phyloP scores from a whole-genome alignment of 306 rosid species.

The Carpinus viminea region DNA sequence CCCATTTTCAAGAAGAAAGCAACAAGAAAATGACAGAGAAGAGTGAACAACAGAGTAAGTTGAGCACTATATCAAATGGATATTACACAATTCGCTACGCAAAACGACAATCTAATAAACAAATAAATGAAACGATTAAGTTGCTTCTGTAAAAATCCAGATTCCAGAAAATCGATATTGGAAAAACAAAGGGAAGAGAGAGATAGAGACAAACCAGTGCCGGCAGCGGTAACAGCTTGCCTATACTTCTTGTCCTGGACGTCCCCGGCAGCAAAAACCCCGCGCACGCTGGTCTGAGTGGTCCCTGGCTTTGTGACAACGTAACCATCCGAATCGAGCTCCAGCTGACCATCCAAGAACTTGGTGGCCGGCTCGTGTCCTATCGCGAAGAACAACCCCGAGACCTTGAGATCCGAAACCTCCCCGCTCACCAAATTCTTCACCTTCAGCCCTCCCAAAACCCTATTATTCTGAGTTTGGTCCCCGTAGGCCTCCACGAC shows the following conservation, averaged over 20 bases:
- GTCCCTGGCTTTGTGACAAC: constrained; percentile 64
- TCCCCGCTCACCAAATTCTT: constrained; percentile 53
- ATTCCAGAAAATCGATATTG: too few species aligned
- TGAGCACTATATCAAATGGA: too few species aligned
- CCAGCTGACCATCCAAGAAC: constrained; percentile 72
- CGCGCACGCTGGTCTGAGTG: constrained; percentile 60
- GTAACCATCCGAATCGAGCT: constrained; percentile 69
- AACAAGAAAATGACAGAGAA: too few species aligned
- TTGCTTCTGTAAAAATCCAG: too few species aligned
- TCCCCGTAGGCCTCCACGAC: constrained; percentile 69
- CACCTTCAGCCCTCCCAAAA: constrained; percentile 71
- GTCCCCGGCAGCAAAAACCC: constrained; percentile 93
- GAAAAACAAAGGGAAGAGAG: background rate
- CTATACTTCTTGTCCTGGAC: constrained; percentile 96
- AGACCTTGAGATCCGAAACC: constrained; percentile 65
- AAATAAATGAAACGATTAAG: too few species aligned
- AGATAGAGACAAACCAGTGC: constrained; percentile 50
- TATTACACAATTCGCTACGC: too few species aligned
- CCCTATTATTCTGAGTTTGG: constrained; percentile 26
- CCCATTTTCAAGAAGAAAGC: too few species aligned
- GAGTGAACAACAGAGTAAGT: too few species aligned
- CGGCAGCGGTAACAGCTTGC: constrained; percentile 93
- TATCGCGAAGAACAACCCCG: constrained; percentile 77
- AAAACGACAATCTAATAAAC: too few species aligned
- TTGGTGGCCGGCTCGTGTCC: constrained; percentile 90